These are phyloP conservation scores for Penicillium sp. DNA, from an alignment of 2,329 filamentous ascomycete genomes.

Conservation along the genomic window DNA sequence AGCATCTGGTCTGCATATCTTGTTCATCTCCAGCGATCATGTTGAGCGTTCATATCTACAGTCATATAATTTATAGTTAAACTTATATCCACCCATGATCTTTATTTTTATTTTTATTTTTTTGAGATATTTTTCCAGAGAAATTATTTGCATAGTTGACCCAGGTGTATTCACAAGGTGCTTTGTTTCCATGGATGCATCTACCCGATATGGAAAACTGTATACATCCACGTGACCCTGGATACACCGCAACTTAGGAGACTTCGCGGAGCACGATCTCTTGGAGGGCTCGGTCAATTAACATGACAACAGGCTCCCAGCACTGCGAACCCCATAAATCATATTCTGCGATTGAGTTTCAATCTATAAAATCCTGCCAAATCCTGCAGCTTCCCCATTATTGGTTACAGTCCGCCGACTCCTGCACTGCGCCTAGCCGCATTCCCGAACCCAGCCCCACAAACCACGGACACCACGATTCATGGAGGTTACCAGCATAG, in stretches of 20 bases:
- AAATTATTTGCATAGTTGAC: background rate
- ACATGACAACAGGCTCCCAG: background rate
- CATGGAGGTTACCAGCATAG: conserved; percentile 7
- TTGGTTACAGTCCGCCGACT: background rate
- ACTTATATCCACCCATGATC: background rate
- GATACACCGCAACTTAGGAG: background rate
- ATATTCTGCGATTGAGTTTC: background rate
- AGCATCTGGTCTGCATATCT: background rate
- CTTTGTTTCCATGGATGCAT: background rate
- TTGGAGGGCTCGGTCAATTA: background rate
- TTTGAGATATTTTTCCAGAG: background rate
- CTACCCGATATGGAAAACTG: conserved; percentile 9
- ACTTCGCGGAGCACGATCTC: background rate
- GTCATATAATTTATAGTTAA: background rate
- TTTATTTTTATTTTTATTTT: too few relatives aligned
- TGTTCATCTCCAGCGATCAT: background rate
- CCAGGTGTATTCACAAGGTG: background rate
- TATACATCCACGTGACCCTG: conserved; percentile 15
- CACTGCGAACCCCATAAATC: background rate
- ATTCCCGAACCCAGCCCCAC: conserved; percentile 8
- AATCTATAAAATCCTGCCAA: background rate
- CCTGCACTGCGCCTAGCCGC: conserved; percentile 1
- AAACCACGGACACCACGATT: background rate
- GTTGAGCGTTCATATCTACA: background rate
- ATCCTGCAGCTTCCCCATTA: background rate